Evolutionary conservation across 805 yeast genomes (phyloP).

Genomic region (Starmerella tilneyi): DNA sequence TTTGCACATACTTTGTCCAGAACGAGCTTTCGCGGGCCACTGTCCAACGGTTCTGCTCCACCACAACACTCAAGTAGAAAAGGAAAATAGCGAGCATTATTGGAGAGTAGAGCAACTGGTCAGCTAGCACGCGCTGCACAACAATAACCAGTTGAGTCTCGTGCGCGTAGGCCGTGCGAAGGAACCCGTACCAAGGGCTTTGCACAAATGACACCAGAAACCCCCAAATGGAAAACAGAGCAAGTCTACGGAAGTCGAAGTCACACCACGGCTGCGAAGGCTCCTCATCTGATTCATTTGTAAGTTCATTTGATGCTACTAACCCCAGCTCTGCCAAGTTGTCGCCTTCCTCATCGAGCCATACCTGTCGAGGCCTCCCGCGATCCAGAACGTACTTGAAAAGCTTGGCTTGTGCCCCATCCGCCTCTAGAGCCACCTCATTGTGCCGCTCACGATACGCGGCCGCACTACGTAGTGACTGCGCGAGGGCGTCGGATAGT

Average conservation of each 20-base stretch:
- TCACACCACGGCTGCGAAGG: conserved; percentile 13
- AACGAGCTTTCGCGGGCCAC: conserved; percentile 56
- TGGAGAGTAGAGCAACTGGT: conserved; percentile 85
- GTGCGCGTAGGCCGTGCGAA: conserved; percentile 65
- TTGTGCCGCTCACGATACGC: conserved; percentile 15
- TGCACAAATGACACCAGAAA: conserved; percentile 70
- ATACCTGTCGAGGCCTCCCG: conserved; percentile 29
- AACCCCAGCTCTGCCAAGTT: conserved; percentile 27
- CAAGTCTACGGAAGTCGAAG: conserved; percentile 60
- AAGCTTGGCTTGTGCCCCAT: conserved; percentile 15
- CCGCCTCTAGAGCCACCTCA: not conserved
- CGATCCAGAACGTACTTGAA: conserved; percentile 28
- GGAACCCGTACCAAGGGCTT: conserved; percentile 77
- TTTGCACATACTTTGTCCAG: conserved; percentile 44
- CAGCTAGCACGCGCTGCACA: conserved; percentile 75
- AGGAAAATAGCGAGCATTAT: conserved; percentile 69
- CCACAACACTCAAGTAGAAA: conserved; percentile 68
- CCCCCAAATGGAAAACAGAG: conserved; percentile 83
- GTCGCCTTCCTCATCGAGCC: conserved; percentile 30
- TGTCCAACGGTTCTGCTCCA: conserved; percentile 61
- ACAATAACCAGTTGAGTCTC: conserved; percentile 70
- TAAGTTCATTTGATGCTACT: conserved; percentile 13
- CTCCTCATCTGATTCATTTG: not conserved
- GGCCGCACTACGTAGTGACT: conserved; percentile 43
- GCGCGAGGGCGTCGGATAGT: conserved; percentile 86